Percentiles rank a stretch among this genome's conserved stretches.
Evolutionary conservation across 257 asterid species (phyloP).

Genomic region (Solanum peruvianum): DNA sequence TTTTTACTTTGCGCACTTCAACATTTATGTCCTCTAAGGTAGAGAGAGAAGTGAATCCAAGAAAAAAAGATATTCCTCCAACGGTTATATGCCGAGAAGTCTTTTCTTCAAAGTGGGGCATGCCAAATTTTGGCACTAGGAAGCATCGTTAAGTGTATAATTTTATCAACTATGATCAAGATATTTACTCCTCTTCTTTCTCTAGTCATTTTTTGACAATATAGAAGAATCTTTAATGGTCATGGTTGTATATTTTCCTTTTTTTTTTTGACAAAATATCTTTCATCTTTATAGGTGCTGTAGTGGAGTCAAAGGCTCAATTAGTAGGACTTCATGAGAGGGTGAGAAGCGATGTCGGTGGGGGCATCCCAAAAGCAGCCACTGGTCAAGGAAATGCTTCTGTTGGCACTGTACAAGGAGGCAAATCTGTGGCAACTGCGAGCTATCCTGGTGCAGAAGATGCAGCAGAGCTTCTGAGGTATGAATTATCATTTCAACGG

Average conservation of each 20-base stretch:
- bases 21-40: neutral
- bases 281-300: constrained; percentile 43
- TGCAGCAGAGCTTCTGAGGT: constrained; percentile 92
- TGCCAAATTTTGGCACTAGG: neutral
- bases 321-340: constrained; percentile 84
- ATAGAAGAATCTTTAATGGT: neutral
- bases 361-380: constrained; percentile 20
- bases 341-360: constrained; percentile 76
- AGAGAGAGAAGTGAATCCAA: neutral
- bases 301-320: constrained; percentile 75
- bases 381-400: constrained; percentile 18
- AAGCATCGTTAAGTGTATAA: neutral
- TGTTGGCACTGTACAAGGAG: constrained; percentile 30
- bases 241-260: neutral
- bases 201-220: neutral
- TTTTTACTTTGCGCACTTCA: neutral
- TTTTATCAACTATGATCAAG: neutral
- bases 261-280: neutral
- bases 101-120: neutral
- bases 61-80: neutral
- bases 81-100: neutral
- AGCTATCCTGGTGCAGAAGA: constrained; percentile 67
- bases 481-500: neutral
- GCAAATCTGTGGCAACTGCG: constrained; percentile 44
- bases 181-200: neutral